These are phyloP conservation scores for Neurospora terricola DNA, from an alignment of 495 filamentous ascomycete genomes.

Conservation along the genomic window DNA sequence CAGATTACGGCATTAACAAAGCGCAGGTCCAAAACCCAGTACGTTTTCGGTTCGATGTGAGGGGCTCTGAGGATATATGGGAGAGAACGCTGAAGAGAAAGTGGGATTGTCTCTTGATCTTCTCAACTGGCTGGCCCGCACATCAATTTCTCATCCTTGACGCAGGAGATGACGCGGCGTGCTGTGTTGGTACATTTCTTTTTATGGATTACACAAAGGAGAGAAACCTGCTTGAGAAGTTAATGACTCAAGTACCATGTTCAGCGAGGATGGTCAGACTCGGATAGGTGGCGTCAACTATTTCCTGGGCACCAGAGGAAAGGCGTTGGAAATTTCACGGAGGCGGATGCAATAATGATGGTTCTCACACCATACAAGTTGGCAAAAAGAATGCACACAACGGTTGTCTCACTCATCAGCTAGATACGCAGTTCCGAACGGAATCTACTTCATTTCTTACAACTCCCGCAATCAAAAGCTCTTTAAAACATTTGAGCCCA, in stretches of 20 bases:
- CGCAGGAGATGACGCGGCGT: background rate
- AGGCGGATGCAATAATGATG: too few relatives aligned
- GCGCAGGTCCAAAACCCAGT: too few relatives aligned
- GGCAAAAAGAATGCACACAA: too few relatives aligned
- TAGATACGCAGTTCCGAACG: too few relatives aligned
- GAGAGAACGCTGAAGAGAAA: background rate
- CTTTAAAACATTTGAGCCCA: too few relatives aligned
- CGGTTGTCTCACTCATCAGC: too few relatives aligned
- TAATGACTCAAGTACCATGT: background rate
- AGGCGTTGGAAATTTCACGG: too few relatives aligned
- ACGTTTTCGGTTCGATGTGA: background rate
- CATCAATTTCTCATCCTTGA: background rate
- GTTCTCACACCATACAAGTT: too few relatives aligned
- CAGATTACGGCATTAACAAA: too few relatives aligned
- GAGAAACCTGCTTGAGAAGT: background rate
- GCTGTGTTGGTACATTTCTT: background rate
- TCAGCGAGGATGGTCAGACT: rapidly evolving
- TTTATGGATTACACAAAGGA: background rate
- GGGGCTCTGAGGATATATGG: rapidly evolving
- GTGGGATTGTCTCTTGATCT: background rate
- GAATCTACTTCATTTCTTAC: too few relatives aligned
- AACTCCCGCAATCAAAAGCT: too few relatives aligned
- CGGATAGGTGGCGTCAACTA: background rate
- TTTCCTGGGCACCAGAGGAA: background rate
- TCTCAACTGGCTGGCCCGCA: background rate